Evolutionary conservation across 805 yeast genomes (phyloP), one percentile per base, ranked within the genome.

Genomic region (Torulaspora quercuum): DNA sequence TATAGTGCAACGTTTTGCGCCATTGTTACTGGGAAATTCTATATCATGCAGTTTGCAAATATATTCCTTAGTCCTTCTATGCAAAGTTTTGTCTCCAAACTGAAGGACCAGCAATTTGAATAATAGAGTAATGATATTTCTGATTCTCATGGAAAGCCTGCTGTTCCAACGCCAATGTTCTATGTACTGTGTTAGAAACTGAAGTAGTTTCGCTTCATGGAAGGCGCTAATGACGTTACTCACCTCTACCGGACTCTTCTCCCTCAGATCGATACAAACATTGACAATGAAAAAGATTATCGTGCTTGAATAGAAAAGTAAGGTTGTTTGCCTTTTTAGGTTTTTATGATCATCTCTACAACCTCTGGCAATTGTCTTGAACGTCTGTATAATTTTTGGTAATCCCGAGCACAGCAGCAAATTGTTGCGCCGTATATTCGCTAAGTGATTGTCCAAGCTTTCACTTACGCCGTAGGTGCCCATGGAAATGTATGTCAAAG

Each of bases 111-210:
- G 49, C 10, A 76, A 53, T 44, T 80, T 80, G 61, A 78, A 73
- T 1, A 76, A 44, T 1, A 83, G 45, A 10, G 69, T 49, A 0
- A 82, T 62, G 1, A 82, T 64, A 47, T 78, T 74, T 49, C 92
- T 63, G 8, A 80, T 63, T 44, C 80, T 68, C 64, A 72, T 60
- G 14, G 64, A 50, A 7, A 57, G 38, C 29, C 64, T 53, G 33
- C 69, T 62, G 27, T 55, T 57, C 80, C 84, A 78, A 46, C 84
- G 72, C 85, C 90, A 81, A 28, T 70, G 63, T 44, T 81, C 89
- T 6, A 83, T 67, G 32, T 73, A 69, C 25, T 63, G 57, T 1
- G 76, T 60, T 5, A 84, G 44, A 10, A 55, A 55, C 1, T 65
- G 42, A 24, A 84, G 44, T 1, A 84, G 11, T 18, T 72, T 33